These are phyloP conservation scores for Geosmithia morbida DNA, from an alignment of 2,329 filamentous ascomycete species.

Conservation along the genomic window DNA sequence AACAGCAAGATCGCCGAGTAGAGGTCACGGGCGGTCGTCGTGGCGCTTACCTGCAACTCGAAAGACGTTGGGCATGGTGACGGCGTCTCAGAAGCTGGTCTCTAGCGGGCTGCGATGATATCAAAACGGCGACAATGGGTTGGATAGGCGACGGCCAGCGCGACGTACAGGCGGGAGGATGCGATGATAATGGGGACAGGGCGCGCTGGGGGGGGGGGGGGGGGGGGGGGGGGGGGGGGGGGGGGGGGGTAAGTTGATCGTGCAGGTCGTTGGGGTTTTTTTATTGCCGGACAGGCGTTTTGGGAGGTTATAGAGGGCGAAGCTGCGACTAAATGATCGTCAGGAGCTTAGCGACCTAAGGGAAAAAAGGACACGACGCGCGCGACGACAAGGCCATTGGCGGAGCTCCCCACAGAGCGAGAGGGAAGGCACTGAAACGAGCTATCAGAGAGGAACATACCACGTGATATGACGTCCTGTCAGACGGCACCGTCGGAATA, in stretches of 20 bases:
- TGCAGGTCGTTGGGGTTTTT: neutral
- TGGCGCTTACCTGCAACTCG: conserved; percentile 35
- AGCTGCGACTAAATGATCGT: conserved; percentile 1
- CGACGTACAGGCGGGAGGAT: neutral
- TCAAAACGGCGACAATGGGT: neutral
- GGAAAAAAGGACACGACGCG: conserved; percentile 10
- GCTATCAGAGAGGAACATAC: neutral
- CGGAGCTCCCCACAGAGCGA: neutral
- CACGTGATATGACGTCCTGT: conserved; percentile 3
- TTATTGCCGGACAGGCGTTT: neutral
- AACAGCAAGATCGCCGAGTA: neutral
- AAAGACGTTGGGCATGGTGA: conserved; percentile 36
- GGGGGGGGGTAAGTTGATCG: neutral
- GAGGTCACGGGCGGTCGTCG: neutral
- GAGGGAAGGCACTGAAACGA: conserved; percentile 1
- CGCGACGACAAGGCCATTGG: conserved; percentile 9
- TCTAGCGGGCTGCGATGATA: neutral
- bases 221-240: too few species aligned
- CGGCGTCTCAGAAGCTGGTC: neutral
- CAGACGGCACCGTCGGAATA: too few species aligned
- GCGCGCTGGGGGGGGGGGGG: too few species aligned
- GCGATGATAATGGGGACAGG: neutral
- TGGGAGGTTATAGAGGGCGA: conserved; percentile 1
- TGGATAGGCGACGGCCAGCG: neutral
- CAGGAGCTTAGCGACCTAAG: conserved; percentile 3